Evolutionary conservation across 2,329 filamentous ascomycete genomes (phyloP).

Genomic region (Pseudodiploospora longispora): DNA sequence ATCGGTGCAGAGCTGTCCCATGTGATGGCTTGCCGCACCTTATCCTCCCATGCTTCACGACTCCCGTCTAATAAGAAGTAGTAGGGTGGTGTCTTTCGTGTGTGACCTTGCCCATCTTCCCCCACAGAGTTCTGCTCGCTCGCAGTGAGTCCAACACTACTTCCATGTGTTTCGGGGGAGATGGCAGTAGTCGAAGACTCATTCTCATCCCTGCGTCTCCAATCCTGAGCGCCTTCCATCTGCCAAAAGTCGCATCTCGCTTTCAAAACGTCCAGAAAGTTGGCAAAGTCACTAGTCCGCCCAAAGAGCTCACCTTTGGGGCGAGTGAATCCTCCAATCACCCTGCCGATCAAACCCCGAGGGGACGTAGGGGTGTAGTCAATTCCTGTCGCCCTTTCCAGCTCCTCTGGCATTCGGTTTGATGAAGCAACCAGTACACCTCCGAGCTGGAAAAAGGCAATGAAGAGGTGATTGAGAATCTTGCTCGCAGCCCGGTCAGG

Average conservation of each 20-base stretch:
- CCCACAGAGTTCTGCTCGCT: background rate
- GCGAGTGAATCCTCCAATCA: slow-evolving; percentile 32
- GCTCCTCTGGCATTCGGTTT: slow-evolving; percentile 76
- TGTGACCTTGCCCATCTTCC: slow-evolving; percentile 8
- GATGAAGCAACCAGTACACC: slow-evolving; percentile 74
- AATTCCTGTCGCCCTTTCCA: slow-evolving; percentile 66
- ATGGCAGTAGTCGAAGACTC: slow-evolving; percentile 5
- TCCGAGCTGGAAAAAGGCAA: slow-evolving; percentile 72
- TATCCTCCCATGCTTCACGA: slow-evolving; percentile 20
- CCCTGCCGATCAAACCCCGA: slow-evolving; percentile 41
- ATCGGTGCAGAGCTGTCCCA: slow-evolving; percentile 14
- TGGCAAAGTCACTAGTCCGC: slow-evolving; percentile 62
- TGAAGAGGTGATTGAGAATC: slow-evolving; percentile 71
- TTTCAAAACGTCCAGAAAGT: slow-evolving; percentile 67
- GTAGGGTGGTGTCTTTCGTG: slow-evolving; percentile 19
- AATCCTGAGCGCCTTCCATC: slow-evolving; percentile 69
- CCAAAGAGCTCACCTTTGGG: slow-evolving; percentile 45
- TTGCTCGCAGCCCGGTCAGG: slow-evolving; percentile 72
- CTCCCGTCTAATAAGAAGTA: slow-evolving; percentile 22
- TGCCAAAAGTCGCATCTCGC: slow-evolving; percentile 78
- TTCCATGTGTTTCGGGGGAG: background rate
- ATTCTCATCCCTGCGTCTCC: slow-evolving; percentile 48
- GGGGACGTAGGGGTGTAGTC: slow-evolving; percentile 53
- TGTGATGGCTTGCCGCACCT: slow-evolving; percentile 15
- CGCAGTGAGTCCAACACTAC: background rate